Conservation (phyloP, 2,329 filamentous ascomycete genomes). For the Leptoxyphium fumago region DNA sequence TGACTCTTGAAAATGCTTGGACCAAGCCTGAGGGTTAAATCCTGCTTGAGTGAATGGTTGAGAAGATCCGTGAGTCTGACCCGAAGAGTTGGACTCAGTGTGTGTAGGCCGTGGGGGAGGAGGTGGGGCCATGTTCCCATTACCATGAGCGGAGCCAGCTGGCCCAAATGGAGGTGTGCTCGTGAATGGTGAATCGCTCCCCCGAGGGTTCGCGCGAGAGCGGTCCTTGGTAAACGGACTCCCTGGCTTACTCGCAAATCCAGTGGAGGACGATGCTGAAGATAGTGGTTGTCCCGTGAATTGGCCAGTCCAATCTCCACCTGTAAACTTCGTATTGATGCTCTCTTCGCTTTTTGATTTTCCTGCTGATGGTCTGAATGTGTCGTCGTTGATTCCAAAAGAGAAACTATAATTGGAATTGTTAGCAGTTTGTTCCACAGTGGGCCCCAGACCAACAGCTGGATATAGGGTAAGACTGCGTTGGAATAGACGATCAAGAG, state of each 20-base stretch:
- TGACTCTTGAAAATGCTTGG: constrained; percentile 28
- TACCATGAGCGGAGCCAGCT: not conserved
- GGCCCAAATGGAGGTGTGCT: not conserved
- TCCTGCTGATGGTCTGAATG: constrained; percentile 15
- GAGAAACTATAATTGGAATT: constrained; percentile 6
- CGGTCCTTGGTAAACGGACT: not conserved
- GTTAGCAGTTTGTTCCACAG: not conserved
- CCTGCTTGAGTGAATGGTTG: constrained; percentile 11
- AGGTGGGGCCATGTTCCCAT: constrained; percentile 3
- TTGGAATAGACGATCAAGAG: constrained; percentile 6
- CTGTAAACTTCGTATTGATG: constrained; percentile 35
- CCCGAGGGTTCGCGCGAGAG: not conserved
- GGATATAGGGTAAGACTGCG: constrained; percentile 6
- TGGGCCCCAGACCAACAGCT: constrained; percentile 3
- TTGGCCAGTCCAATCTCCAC: constrained; percentile 30
- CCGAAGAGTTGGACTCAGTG: not conserved
- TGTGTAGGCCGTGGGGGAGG: constrained; percentile 2
- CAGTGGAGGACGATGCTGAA: constrained; percentile 12
- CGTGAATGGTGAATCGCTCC: not conserved
- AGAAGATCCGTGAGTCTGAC: constrained; percentile 4
- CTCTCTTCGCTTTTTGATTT: constrained; percentile 33
- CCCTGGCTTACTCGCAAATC: not conserved
- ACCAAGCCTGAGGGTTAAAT: constrained; percentile 29
- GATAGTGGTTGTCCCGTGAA: constrained; percentile 30
- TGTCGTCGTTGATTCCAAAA: constrained; percentile 1